Conservation (phyloP, 2,329 filamentous ascomycete genomes). For the Aspergillus sergii region DNA sequence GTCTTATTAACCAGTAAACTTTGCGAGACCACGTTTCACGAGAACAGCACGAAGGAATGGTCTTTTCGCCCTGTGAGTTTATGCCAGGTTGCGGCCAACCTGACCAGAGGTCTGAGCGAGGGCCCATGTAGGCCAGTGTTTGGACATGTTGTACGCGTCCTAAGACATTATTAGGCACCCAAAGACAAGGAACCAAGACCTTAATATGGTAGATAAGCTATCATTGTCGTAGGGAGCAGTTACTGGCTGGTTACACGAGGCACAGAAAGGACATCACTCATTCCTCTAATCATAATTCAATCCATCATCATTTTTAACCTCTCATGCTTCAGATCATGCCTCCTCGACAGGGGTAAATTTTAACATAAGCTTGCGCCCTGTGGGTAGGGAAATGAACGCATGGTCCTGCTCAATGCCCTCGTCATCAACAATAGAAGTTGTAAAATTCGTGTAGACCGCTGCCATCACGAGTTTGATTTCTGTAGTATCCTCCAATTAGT, state of each 20-base stretch:
- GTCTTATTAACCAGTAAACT: not conserved
- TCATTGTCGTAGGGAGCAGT: not conserved
- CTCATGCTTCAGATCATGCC: not conserved
- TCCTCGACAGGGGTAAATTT: conserved; percentile 18
- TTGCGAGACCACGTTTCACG: not conserved
- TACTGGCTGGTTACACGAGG: not conserved
- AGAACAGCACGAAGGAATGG: not conserved
- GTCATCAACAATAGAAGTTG: conserved; percentile 59
- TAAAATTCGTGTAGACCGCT: conserved; percentile 67
- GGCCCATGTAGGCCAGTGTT: too few species aligned
- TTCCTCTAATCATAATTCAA: not conserved
- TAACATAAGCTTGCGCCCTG: conserved; percentile 31
- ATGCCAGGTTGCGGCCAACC: not conserved
- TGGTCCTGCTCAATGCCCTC: conserved; percentile 62
- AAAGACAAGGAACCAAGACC: not conserved
- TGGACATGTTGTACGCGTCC: not conserved
- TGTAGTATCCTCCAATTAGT: conserved; percentile 31
- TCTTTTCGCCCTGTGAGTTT: not conserved
- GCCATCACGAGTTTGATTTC: conserved; percentile 71
- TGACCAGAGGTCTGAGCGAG: not conserved
- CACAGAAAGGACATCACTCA: not conserved
- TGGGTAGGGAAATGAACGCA: conserved; percentile 48
- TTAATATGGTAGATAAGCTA: not conserved
- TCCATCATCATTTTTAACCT: not conserved
- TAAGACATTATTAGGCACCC: not conserved